A percentile compares a stretch with the other conserved stretches of the same genome.
phyloP scores from a whole-genome alignment of 2,329 filamentous ascomycete genomes.

The Endoconidiophora polonica region DNA sequence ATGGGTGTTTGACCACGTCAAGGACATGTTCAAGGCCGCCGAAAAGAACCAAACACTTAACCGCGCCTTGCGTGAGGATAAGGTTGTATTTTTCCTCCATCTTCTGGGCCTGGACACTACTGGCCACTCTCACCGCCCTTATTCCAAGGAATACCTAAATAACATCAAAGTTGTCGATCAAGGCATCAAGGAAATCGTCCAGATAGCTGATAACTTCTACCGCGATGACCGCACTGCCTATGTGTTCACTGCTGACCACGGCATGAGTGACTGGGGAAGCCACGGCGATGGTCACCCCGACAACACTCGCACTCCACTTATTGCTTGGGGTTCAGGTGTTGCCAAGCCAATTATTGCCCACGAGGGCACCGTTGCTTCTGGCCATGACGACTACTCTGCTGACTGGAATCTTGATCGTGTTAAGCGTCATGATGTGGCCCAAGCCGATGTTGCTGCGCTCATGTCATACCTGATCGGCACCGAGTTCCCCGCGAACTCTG shows the following conservation, averaged over 20 bases:
- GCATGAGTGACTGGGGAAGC: constrained; percentile 99
- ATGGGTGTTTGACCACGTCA: constrained; percentile 94
- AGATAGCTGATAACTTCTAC: constrained; percentile 75
- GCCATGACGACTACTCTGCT: constrained; percentile 80
- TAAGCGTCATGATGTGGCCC: constrained; percentile 74
- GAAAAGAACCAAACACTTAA: constrained; percentile 61
- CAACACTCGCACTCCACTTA: constrained; percentile 85
- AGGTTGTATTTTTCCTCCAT: constrained; percentile 88
- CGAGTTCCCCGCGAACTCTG: constrained; percentile 89
- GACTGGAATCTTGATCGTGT: constrained; percentile 76
- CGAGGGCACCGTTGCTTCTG: constrained; percentile 41
- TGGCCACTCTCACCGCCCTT: constrained; percentile 73
- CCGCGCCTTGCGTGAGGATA: constrained; percentile 59
- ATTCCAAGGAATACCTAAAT: constrained; percentile 85
- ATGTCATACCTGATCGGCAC: constrained; percentile 86
- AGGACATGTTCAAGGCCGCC: constrained; percentile 67
- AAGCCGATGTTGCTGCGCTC: constrained; percentile 84
- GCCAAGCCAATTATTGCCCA: constrained; percentile 49
- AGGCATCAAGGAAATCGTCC: constrained; percentile 69
- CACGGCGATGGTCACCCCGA: constrained; percentile 96
- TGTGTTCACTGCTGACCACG: constrained; percentile 93
- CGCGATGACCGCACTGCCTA: constrained; percentile 73
- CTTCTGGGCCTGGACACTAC: constrained; percentile 81
- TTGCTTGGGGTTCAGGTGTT: constrained; percentile 85
- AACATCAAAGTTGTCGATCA: constrained; percentile 91